Base-by-base conservation (phyloP, 2,329 filamentous ascomycete genomes). In the Alternaria burnsii region DNA sequence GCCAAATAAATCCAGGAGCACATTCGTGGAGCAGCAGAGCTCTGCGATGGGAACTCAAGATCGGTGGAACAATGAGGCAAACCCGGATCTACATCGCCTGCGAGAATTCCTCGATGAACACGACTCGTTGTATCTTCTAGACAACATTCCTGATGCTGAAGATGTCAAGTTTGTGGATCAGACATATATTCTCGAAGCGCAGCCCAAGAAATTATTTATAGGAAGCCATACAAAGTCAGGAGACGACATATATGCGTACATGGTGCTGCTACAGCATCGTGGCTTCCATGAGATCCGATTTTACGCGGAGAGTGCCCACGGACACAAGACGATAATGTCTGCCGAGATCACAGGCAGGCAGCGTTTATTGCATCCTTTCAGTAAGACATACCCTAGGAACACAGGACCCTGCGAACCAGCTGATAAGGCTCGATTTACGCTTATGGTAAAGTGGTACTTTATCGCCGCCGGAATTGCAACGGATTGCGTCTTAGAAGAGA, bases 381-480 rank as follows among this genome's bases (percentile, higher is more conserved):
- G 59, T 43, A 67, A 65, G 12, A 58, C 52, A 12, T 62, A 44
- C 16, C 55, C 59, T 4, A 62, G 52, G 26, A 42, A 26, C n/a
- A 32, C 44, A 10, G n/a, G 24, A 5, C n/a, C 28, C 12, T 41
- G 55, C 16, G 53, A 53, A 4, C 42, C 51, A 22, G 34, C 51
- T 26, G 58, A 62, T 28, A 53, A 43, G 50, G 52, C 55, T 8
- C 47, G 51, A 16, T 41, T 61, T 1, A 56, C 58, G 4, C 52
- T 62, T 1, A 51, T 61, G 36, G 40, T 62, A 9, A 67, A 62
- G 32, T 65, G 43, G 42, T 65, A 65, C 30, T 65, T 65, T 12
- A 61, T 62, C 38, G 56, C 59, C 10, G 63, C 65, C 8, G 63
- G 61, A 4, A 59, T 68, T n/a, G 61, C 58, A 12, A 59, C 53